Base-by-base conservation (phyloP, 352 stramenopile species). In the Globisporangium splendens region DNA sequence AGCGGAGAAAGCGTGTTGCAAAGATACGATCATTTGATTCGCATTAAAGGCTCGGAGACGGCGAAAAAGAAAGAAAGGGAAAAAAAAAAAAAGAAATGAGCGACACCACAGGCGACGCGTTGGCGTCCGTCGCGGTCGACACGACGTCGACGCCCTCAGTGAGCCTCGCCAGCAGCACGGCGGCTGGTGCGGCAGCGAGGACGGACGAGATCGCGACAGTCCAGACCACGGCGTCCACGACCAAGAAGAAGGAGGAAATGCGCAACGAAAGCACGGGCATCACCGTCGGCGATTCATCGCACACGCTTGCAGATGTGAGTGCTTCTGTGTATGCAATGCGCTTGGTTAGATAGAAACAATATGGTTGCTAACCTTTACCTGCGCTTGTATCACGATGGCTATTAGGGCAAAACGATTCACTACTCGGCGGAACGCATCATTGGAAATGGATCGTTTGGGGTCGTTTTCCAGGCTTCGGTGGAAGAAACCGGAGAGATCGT, bases 361-460 rank as follows among this genome's bases (percentile, higher is more conserved):
- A 38, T 53, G 17, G 18, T 20, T 56, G 14, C 55, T n/a, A 13
- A 31, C 31, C n/a, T 63, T 38, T 42, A 41, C 47, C 46, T 65
- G 63, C 13, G 42, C 13, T 3, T 50, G 18, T 43, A 43, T 42
- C 13, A 28, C 10, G 28, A 8, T 35, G 28, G 5, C 28, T 35
- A 18, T 17, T 46, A 95, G 83, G 86, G 86, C 52, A 91, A 93
- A 68, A 95, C 86, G 31, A 93, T 95, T 48, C 83, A 93, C 53
- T 99, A 99, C 70, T 98, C 96, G 39, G 97, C 97, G 1, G 96
- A 99, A 65, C 82, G 95, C 12, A 99, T 99, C 63, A 99, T 99
- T 63, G 98, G 98, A n/a, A 99, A 99, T 71, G 98, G 98, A 20
- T 99, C 94, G 2, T 99, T 99, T 70, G 98, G 98, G 13, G 97